phyloP scores from a whole-genome alignment of 139 green algal genomes.

The Ulvella scutata region DNA sequence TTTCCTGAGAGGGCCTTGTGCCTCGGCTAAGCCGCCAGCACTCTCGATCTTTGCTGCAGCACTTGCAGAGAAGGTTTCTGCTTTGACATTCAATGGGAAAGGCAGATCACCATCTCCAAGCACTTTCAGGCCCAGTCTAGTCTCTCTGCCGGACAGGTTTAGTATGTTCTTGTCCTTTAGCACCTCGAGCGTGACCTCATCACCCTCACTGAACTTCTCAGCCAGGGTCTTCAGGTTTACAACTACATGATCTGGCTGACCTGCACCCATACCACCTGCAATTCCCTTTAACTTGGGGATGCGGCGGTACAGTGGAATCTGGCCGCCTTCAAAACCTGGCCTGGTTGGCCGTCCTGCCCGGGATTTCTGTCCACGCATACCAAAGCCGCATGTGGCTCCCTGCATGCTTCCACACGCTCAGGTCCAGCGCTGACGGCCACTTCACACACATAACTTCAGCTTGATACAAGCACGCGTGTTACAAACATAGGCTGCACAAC shows the following conservation, averaged over 20 bases:
- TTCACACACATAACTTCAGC: neutral
- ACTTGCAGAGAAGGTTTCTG: conserved; percentile 56
- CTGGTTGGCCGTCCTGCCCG: conserved; percentile 60
- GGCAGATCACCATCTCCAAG: conserved; percentile 72
- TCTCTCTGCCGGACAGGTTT: conserved; percentile 59
- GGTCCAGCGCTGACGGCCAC: no score
- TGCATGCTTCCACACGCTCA: conserved; percentile 13
- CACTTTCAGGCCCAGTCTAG: conserved; percentile 85
- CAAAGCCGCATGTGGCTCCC: conserved; percentile 85
- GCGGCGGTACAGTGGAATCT: conserved; percentile 89
- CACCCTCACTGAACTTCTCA: conserved; percentile 51
- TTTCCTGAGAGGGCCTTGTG: conserved; percentile 27
- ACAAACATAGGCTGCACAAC: neutral
- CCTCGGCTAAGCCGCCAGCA: conserved; percentile 54
- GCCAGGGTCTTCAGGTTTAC: conserved; percentile 80
- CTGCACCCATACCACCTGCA: conserved; percentile 86
- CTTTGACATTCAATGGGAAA: conserved; percentile 60
- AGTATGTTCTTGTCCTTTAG: conserved; percentile 65
- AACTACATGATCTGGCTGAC: conserved; percentile 66
- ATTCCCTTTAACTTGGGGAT: conserved; percentile 96
- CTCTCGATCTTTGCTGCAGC: conserved; percentile 75
- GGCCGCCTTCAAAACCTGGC: conserved; percentile 93
- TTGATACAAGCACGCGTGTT: no score
- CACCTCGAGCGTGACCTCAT: conserved; percentile 61
- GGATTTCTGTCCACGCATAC: conserved; percentile 94